phyloP scores from a whole-genome alignment of 306 rosid species.

The Casuarina glauca region DNA sequence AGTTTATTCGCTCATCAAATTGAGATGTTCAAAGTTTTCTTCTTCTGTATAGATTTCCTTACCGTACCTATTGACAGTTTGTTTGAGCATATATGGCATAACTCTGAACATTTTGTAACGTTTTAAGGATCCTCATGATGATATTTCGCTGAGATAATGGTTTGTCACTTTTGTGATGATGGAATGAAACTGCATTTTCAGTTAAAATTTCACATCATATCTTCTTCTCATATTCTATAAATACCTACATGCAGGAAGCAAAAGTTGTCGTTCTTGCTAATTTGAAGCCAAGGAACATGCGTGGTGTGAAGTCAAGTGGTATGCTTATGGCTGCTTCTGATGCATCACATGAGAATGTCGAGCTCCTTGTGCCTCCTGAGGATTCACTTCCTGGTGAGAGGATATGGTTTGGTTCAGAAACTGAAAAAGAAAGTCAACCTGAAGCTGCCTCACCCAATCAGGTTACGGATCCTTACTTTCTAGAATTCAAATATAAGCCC shows the following conservation, averaged over 20 bases:
- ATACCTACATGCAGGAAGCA: slow-evolving; percentile 47
- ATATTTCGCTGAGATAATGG: neutral
- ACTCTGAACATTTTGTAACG: neutral
- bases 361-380: slow-evolving; percentile 85
- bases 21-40: neutral
- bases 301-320: slow-evolving; percentile 86
- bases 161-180: neutral
- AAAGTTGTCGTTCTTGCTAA: slow-evolving; percentile 80
- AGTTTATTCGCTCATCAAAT: neutral
- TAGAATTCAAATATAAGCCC: neutral
- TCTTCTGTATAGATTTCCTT: neutral
- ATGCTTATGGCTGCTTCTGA: slow-evolving; percentile 99
- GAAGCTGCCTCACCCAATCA: slow-evolving; percentile 78
- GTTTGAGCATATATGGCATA: neutral
- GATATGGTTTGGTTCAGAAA: slow-evolving; percentile 85
- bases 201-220: neutral
- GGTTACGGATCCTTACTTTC: slow-evolving; percentile 39
- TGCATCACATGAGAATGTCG: slow-evolving; percentile 73
- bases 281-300: slow-evolving; percentile 93
- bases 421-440: slow-evolving; percentile 61
- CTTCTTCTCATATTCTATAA: slow-evolving; percentile 3
- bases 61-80: neutral
- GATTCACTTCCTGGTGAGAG: slow-evolving; percentile 81
- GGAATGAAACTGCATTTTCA: slow-evolving; percentile 12
- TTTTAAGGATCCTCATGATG: neutral